Evolutionary conservation across 768 basidiomycete species (phyloP).

Genomic region (Goffeauzyma gilvescens): DNA sequence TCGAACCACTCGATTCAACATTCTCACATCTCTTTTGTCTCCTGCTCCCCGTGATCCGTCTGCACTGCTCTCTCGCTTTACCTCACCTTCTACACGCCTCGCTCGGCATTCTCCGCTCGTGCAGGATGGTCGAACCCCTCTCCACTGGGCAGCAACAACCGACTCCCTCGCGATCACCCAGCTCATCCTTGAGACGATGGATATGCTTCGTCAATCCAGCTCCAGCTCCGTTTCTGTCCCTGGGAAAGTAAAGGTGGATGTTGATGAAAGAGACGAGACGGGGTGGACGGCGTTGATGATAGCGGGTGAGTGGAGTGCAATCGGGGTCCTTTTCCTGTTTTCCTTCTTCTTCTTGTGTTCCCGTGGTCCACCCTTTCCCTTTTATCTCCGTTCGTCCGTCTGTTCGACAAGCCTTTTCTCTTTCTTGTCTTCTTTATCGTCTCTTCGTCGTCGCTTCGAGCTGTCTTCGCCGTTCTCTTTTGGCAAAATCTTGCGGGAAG

Average conservation of each 20-base stretch:
- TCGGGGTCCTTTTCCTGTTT: not conserved
- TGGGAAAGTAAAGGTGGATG: constrained; percentile 19
- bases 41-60: no score
- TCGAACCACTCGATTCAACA: not conserved
- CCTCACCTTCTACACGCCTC: not conserved
- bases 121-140: constrained; percentile 31
- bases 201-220: constrained; percentile 16
- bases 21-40: no score
- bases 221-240: constrained; percentile 23
- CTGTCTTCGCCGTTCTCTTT: no score
- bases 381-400: no score
- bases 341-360: not conserved
- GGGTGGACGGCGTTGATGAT: constrained; percentile 33
- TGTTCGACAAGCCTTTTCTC: no score
- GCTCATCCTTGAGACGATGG: constrained; percentile 19
- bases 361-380: no score
- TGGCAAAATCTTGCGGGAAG: no score
- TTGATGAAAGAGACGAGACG: constrained; percentile 24
- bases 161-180: constrained; percentile 22
- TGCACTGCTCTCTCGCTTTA: no score
- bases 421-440: no score
- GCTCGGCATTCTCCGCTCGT: not conserved
- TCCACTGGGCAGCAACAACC: constrained; percentile 32
- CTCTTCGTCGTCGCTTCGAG: no score
- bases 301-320: constrained; percentile 20